These are phyloP conservation scores for Naganishia cerealis DNA, from an alignment of 1,284 basidiomycete species.

Conservation along the genomic window DNA sequence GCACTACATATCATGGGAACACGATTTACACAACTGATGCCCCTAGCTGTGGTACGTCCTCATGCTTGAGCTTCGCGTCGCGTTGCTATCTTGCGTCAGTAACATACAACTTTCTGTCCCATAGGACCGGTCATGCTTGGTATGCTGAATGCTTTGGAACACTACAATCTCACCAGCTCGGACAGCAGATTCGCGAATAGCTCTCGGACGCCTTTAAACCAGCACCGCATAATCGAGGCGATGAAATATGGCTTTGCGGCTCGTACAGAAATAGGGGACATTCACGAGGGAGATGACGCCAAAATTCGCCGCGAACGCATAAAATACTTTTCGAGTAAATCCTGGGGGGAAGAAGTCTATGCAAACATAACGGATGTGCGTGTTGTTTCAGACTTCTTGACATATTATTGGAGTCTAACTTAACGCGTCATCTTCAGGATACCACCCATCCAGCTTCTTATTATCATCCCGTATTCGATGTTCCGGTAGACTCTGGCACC, in stretches of 20 bases:
- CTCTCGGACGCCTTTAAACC: slow-evolving; percentile 43
- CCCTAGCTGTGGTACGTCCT: slow-evolving; percentile 68
- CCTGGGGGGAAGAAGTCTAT: slow-evolving; percentile 65
- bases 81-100: neutral
- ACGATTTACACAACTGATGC: slow-evolving; percentile 80
- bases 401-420: neutral
- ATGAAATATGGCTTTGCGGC: slow-evolving; percentile 57
- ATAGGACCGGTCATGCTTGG: slow-evolving; percentile 49
- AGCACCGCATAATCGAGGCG: slow-evolving; percentile 57
- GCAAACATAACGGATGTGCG: slow-evolving; percentile 76
- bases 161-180: slow-evolving; percentile 34
- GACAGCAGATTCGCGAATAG: slow-evolving; percentile 31
- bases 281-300: slow-evolving; percentile 60
- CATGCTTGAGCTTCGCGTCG: neutral
- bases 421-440: slow-evolving; percentile 59
- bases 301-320: slow-evolving; percentile 54
- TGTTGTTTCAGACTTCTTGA: slow-evolving; percentile 23
- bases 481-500: slow-evolving; percentile 81
- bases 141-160: slow-evolving; percentile 50
- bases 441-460: slow-evolving; percentile 74
- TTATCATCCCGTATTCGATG: slow-evolving; percentile 78
- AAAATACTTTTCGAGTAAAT: slow-evolving; percentile 68
- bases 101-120: neutral
- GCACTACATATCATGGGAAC: slow-evolving; percentile 71
- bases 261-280: slow-evolving; percentile 79